Evolutionary conservation across 768 basidiomycete genomes (phyloP).

Genomic region (Tubosaeta brunneosetosa): DNA sequence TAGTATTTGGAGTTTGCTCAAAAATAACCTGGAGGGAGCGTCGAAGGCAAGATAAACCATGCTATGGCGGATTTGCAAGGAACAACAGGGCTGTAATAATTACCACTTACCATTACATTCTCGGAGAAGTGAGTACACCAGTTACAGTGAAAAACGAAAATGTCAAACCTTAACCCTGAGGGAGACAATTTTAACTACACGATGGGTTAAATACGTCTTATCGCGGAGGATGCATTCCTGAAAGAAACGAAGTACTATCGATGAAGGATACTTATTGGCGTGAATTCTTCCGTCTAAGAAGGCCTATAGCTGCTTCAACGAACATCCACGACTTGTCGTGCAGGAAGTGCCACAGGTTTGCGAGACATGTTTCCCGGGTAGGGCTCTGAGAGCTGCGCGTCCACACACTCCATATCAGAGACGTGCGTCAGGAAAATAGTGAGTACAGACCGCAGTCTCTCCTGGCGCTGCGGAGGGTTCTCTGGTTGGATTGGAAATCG

Average conservation of each 20-base stretch:
- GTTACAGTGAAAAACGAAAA: too few relatives aligned
- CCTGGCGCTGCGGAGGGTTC: not conserved
- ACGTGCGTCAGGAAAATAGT: not conserved
- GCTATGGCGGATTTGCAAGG: too few relatives aligned
- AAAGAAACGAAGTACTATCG: not conserved
- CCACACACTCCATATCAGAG: not conserved
- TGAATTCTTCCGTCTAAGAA: conserved; percentile 11
- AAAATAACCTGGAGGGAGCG: too few relatives aligned
- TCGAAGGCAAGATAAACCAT: too few relatives aligned
- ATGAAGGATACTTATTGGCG: conserved; percentile 3
- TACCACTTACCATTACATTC: too few relatives aligned
- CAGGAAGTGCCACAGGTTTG: conserved; percentile 9
- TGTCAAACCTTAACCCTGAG: too few relatives aligned
- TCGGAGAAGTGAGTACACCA: too few relatives aligned
- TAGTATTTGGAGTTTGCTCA: too few relatives aligned
- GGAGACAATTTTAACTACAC: too few relatives aligned
- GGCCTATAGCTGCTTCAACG: conserved; percentile 5
- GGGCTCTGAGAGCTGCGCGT: conserved; percentile 3
- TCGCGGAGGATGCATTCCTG: not conserved
- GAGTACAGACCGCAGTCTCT: conserved; percentile 11
- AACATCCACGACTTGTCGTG: conserved; percentile 10
- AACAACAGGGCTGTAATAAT: too few relatives aligned
- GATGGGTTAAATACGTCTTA: not conserved
- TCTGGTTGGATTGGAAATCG: conserved; percentile 8
- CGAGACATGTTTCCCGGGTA: conserved; percentile 11